Evolutionary conservation across 2,329 filamentous ascomycete species (phyloP).

Genomic region (Alternaria gaisen): DNA sequence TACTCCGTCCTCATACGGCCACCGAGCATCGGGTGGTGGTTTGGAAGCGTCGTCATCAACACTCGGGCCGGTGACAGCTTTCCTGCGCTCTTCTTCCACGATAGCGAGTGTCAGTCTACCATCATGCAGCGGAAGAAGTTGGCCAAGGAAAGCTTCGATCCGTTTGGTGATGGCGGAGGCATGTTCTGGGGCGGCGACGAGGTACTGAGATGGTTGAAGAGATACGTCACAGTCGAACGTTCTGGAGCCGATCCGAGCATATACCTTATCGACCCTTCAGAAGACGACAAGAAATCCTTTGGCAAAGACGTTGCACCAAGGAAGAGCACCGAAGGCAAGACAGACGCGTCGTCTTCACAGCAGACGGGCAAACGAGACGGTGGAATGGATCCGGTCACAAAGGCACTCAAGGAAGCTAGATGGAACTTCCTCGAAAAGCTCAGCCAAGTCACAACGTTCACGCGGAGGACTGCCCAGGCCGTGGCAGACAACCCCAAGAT

Average conservation of each 20-base stretch:
- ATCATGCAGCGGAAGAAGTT: slow-evolving; percentile 92
- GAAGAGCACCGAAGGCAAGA: slow-evolving; percentile 39
- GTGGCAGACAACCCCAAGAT: slow-evolving; percentile 90
- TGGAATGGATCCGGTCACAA: slow-evolving; percentile 90
- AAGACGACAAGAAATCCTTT: slow-evolving; percentile 86
- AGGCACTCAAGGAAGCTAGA: slow-evolving; percentile 90
- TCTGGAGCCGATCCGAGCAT: slow-evolving; percentile 88
- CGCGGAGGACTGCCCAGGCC: slow-evolving; percentile 87
- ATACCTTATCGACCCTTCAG: slow-evolving; percentile 86
- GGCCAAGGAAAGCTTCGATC: slow-evolving; percentile 85
- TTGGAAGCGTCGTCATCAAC: slow-evolving; percentile 94
- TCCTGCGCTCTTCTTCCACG: slow-evolving; percentile 95
- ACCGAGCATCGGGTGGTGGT: slow-evolving; percentile 98
- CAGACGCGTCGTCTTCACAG: slow-evolving; percentile 37
- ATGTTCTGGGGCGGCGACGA: slow-evolving; percentile 99
- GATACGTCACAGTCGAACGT: slow-evolving; percentile 83
- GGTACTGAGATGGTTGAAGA: slow-evolving; percentile 86
- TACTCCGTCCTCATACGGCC: slow-evolving; percentile 91
- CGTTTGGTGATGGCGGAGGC: slow-evolving; percentile 82
- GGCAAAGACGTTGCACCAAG: slow-evolving; percentile 64
- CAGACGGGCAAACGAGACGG: slow-evolving; percentile 64
- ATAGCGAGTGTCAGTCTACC: slow-evolving; percentile 94
- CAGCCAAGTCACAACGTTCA: slow-evolving; percentile 97
- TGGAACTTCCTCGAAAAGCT: slow-evolving; percentile 98
- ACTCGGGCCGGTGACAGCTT: slow-evolving; percentile 90